Base-by-base conservation (phyloP, 208 protist species). In the Trypanosoma scelopori region DNA sequence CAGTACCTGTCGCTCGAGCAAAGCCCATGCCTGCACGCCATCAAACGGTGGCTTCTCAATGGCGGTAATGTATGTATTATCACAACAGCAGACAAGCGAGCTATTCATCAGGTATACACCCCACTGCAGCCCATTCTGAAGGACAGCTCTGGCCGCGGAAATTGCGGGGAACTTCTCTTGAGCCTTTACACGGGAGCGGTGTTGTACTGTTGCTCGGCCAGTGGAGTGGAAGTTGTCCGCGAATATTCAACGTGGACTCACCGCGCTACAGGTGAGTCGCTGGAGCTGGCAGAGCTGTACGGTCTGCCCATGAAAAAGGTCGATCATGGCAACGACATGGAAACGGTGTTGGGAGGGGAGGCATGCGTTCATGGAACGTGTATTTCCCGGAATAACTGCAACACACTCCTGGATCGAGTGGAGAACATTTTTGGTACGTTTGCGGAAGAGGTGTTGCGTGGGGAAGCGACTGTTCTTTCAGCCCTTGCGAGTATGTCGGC, bases 21-120 rank as follows among this genome's bases (percentile, higher is more conserved):
- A 25, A 91, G 85, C 61, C 82, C 84, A 0, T 95, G 86, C 64
- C 82, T 76, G 43, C 43, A 66, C 37, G 74, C 71, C 1, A 23
- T 95, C 12, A 62, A 65, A 30, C 77, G 79, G 5, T 95, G 89
- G 87, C 69, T 95, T 9, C 25, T 67, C 13, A 79, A 81, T 16
- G 86, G 82, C 46, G 89, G 89, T 64, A 93, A 83, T 62, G 52
- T 95, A 5, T 93, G 86, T 58, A 69, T 95, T 65, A 65, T 95
- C 46, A 93, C 89, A 41, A 95, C 89, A 3, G 89, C 89, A 0
- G 84, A 93, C 47, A 53, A 55, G 12, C 86, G 89, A 25, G 81
- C 83, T 12, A 60, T 93, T 27, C 62, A 84, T 3, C 89, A 95
- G 77, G 65, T 95, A 16, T 92, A 92, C 57, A 42, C 75, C 15